Evolutionary conservation across 768 basidiomycete genomes (phyloP), one percentile per base, ranked within the genome.

Genomic region (Lentinula sp.): DNA sequence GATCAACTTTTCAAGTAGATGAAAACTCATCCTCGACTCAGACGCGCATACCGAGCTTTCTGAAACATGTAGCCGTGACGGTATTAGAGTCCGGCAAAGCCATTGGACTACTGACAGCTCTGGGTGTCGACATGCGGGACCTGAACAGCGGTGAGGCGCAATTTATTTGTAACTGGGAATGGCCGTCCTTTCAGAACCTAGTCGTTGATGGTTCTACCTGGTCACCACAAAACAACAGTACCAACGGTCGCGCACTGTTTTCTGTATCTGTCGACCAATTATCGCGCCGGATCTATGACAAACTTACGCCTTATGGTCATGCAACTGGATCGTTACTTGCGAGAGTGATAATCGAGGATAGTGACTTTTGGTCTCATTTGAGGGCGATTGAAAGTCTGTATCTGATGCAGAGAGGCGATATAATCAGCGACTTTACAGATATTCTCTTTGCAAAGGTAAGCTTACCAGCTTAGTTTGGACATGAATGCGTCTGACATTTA

Each of bases 321-420:
- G 70, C 72, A 1, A 80, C 83, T 6, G 84, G 84, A 16, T 70
- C 74, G 16, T 72, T 75, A 21, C 73, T 93, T 11, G 80, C 81
- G 1, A 78, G 73, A n/a, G 78, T 88, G 23, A 70, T 91, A 11
- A 75, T 82, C 1, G 83, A 86, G 4, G 87, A 91, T 40, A 92
- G 91, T 67, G 79, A 78, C 15, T 64, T 91, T 57, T 81, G 81
- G 76, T 73, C 71, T 31, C 90, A 93, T 71, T 71, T 93, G 21
- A 67, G 70, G 9, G 79, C 84, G 0, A 78, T 91, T 16, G 86
- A 93, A 65, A 83, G 85, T 65, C 60, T 93, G 2, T 92, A 80
- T 64, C 71, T 94, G 62, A 93, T 91, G 88, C 78, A 84, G 43
- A 77, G 79, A 61, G 90, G 91, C n/a, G 91, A 94, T 66, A 78